These are phyloP conservation scores for Coemansia sp. DNA, from an alignment of 192 early-diverging fungal genomes.

Conservation along the genomic window DNA sequence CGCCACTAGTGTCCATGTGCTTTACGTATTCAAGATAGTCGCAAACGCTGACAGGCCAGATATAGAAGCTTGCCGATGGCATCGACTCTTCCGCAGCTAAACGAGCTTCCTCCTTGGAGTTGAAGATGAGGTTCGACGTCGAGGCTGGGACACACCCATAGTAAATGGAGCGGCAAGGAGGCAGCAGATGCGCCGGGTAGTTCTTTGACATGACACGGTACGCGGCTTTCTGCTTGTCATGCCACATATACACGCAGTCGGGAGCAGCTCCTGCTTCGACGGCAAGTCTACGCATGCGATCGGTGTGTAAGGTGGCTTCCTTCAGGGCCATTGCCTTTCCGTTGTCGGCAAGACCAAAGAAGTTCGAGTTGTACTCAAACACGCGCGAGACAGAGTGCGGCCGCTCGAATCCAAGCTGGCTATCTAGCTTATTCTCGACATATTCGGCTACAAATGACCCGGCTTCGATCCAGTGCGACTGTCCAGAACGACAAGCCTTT, in stretches of 20 bases:
- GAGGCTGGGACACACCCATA: constrained; percentile 40
- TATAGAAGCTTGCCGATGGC: constrained; percentile 5
- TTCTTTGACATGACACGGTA: constrained; percentile 43
- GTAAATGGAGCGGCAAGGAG: constrained; percentile 45
- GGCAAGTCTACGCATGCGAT: constrained; percentile 26
- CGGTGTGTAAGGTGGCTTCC: constrained; percentile 23
- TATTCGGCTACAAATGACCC: constrained; percentile 30
- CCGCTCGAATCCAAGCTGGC: constrained; percentile 34
- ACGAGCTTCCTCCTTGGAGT: constrained; percentile 28
- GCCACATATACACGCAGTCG: constrained; percentile 47
- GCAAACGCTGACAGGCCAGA: constrained; percentile 38
- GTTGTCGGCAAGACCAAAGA: constrained; percentile 42
- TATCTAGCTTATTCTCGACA: constrained; percentile 21
- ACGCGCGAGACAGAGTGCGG: constrained; percentile 15
- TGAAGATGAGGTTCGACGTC: constrained; percentile 32
- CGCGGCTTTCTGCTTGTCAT: constrained; percentile 53
- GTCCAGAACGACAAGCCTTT: constrained; percentile 15
- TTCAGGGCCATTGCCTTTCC: constrained; percentile 31
- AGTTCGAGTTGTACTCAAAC: constrained; percentile 49
- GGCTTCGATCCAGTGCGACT: constrained; percentile 37
- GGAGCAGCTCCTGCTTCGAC: constrained; percentile 14
- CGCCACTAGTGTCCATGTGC: constrained; percentile 16
- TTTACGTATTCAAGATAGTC: constrained; percentile 41
- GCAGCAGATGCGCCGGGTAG: constrained; percentile 31
- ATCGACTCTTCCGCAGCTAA: constrained; percentile 17